Evolutionary conservation across 2,329 filamentous ascomycete genomes (phyloP), one percentile per base, ranked within the genome.

Genomic region (Coniochaeta sp.): DNA sequence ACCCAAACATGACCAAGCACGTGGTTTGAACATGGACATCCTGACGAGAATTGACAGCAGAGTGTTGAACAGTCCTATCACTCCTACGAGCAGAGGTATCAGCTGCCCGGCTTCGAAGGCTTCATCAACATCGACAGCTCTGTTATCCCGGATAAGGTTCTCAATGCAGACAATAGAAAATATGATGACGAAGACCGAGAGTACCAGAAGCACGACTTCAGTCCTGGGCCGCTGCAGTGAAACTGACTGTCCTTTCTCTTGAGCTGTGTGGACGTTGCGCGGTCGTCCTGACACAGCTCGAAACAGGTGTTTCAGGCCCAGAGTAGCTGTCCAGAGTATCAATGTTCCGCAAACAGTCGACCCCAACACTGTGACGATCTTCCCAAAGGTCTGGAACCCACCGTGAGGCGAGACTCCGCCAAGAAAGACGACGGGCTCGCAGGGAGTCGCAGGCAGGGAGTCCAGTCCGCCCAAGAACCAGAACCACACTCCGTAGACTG

Each of bases 401-500:
- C 40, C 42, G 19, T 58, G 14, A 17, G 28, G 26, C 4, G 40
- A 10, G 3, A n/a, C 57, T 32, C n/a, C 7, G 9, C 57, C 57
- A 19, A 50, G 19, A n/a, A 58, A 50, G 40, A 47, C 40, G 28
- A 58, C 19, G n/a, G 24, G 16, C 4, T 30, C 57, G 30, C 57
- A 58, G 3, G 38, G 38, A 14, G 40, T 58, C 14, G 22, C 17
- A 24, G 40, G 40, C 40, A 58, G 30, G 26, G 14, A n/a, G 38
- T 58, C 57, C 26, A 58, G 12, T 12, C 57, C 57, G 26, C 40
- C 57, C 3, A 16, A 12, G 22, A 50, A 58, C 57, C 57, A 58
- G 57, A 58, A 58, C 57, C 57, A 58, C 17, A 36, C 26, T n/a
- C 57, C 42, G n/a, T 52, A 58, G 10, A 12, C 57, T 9, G 57